These are phyloP conservation scores for Trichoderma sp. DNA, from an alignment of 2,329 filamentous ascomycete genomes.

Conservation along the genomic window DNA sequence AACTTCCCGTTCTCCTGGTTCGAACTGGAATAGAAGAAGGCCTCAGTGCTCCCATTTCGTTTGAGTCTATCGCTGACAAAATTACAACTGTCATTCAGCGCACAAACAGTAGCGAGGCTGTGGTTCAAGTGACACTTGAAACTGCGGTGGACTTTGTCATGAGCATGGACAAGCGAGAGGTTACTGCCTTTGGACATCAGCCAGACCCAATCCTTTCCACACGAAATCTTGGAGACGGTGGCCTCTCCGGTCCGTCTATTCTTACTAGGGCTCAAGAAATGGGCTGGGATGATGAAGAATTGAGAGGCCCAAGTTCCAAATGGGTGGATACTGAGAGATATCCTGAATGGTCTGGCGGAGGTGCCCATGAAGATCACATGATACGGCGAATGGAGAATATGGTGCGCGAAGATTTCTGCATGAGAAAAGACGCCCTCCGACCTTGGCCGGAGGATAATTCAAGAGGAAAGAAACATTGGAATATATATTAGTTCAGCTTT, in stretches of 20 bases:
- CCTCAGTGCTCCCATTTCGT: constrained; percentile 10
- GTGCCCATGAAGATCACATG: not conserved
- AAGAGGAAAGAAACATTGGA: not conserved
- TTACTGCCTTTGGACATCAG: not conserved
- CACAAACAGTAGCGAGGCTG: not conserved
- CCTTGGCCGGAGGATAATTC: not conserved
- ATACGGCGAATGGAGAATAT: not conserved
- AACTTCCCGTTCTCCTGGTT: constrained; percentile 12
- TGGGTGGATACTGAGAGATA: not conserved
- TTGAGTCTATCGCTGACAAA: constrained; percentile 15
- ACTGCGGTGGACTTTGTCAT: not conserved
- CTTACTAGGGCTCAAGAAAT: not conserved
- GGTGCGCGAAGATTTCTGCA: not conserved
- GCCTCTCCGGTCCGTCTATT: not conserved
- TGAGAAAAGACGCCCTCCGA: not conserved
- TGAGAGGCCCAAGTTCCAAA: not conserved
- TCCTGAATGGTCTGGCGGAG: not conserved
- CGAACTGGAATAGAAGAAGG: not conserved
- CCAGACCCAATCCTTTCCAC: not conserved
- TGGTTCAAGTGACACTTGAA: not conserved
- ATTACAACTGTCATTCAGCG: not conserved
- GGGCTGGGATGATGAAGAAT: not conserved
- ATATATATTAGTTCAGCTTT: not conserved
- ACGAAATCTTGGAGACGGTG: not conserved
- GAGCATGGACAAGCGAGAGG: not conserved